Evolutionary conservation across 1,139 yeast species (phyloP).

Genomic region (Ogataea hybrid): DNA sequence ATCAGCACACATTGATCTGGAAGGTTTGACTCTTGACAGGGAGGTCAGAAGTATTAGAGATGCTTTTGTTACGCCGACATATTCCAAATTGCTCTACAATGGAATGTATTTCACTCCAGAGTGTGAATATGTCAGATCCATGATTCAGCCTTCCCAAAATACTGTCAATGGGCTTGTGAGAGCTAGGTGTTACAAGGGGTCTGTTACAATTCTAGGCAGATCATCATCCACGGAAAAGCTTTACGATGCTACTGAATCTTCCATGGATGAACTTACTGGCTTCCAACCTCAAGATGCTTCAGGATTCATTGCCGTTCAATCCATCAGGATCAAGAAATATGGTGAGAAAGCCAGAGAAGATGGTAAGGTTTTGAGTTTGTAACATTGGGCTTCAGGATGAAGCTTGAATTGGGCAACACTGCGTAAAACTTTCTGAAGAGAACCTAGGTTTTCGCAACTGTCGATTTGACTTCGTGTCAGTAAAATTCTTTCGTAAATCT

Average conservation of each 20-base stretch:
- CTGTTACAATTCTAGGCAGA: conserved; percentile 82
- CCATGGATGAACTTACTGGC: conserved; percentile 98
- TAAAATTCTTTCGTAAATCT: too few relatives aligned
- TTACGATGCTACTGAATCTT: conserved; percentile 96
- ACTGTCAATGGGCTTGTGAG: conserved; percentile 97
- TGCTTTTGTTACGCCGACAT: conserved; percentile 88
- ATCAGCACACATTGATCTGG: conserved; percentile 91
- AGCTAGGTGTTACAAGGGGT: conserved; percentile 91
- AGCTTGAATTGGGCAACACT: too few relatives aligned
- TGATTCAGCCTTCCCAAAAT: conserved; percentile 91
- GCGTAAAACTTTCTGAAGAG: neutral
- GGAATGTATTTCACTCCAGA: conserved; percentile 99
- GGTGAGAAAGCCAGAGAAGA: conserved; percentile 92
- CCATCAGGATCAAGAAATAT: conserved; percentile 96
- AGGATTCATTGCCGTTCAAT: conserved; percentile 97
- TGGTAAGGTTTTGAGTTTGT: conserved; percentile 50
- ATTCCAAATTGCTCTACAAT: conserved; percentile 88
- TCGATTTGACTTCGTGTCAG: neutral
- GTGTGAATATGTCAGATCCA: conserved; percentile 91
- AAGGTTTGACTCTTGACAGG: conserved; percentile 95
- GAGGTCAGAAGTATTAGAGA: conserved; percentile 98
- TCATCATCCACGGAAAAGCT: conserved; percentile 92
- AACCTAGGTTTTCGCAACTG: neutral
- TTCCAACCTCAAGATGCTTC: conserved; percentile 96
- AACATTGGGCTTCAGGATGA: conserved; percentile 12